Evolutionary conservation across 495 filamentous ascomycete genomes (phyloP).

Genomic region (Lasiosphaeris hirsuta): DNA sequence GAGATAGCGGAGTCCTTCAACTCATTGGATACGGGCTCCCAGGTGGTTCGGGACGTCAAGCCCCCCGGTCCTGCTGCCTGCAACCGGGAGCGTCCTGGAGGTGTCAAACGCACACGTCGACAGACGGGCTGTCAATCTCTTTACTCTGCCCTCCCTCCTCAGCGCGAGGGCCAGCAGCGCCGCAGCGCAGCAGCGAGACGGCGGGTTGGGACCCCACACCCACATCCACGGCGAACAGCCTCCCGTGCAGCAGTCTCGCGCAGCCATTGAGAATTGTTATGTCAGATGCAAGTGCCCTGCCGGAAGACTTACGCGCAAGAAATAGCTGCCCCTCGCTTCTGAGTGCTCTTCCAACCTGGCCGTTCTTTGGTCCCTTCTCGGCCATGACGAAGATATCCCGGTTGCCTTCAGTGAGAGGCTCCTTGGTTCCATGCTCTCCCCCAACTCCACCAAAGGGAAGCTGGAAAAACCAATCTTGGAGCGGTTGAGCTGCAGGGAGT

Average conservation of each 20-base stretch:
- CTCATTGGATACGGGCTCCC: slow-evolving; percentile 25
- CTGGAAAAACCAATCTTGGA: background rate
- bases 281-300: slow-evolving; percentile 31
- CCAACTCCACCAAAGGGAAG: background rate
- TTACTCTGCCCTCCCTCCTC: slow-evolving; percentile 5
- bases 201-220: slow-evolving; percentile 23
- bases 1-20: slow-evolving; percentile 15
- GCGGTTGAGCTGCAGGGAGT: slow-evolving; percentile 1
- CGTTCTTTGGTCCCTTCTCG: background rate
- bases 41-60: slow-evolving; percentile 22
- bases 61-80: slow-evolving; percentile 24
- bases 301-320: slow-evolving; percentile 36
- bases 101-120: slow-evolving; percentile 6
- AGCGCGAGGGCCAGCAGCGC: slow-evolving; percentile 3
- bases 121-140: slow-evolving; percentile 15
- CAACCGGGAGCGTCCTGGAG: slow-evolving; percentile 7
- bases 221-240: slow-evolving; percentile 25
- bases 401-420: background rate
- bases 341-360: background rate
- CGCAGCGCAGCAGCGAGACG: slow-evolving; percentile 5
- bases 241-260: slow-evolving; percentile 17
- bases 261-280: slow-evolving; percentile 22
- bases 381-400: slow-evolving; percentile 9
- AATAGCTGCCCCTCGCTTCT: slow-evolving; percentile 18
- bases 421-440: no score